Conservation (phyloP, 768 basidiomycete species). For the Cantharellus anzutake region DNA sequence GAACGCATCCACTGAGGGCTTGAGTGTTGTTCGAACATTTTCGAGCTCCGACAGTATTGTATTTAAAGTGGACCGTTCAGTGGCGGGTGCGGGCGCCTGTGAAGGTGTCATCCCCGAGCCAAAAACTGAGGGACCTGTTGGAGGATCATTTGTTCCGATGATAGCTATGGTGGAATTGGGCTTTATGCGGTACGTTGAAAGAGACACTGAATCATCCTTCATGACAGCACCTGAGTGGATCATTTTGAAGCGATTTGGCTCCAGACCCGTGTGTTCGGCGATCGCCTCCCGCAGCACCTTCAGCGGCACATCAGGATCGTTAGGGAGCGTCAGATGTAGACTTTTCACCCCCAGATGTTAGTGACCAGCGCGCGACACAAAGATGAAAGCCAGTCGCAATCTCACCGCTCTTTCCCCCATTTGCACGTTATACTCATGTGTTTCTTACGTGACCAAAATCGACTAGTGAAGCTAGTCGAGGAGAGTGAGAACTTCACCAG, state of each 20-base stretch:
- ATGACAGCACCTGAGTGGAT: constrained; percentile 83
- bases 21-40: constrained; percentile 32
- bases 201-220: constrained; percentile 54
- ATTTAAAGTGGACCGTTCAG: constrained; percentile 31
- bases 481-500: no score
- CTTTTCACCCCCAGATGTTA: background rate
- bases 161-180: constrained; percentile 51
- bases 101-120: no score
- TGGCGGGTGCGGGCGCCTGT: constrained; percentile 5
- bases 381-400: background rate
- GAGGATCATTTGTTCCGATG: constrained; percentile 25
- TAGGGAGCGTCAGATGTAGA: constrained; percentile 15
- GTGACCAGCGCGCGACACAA: background rate
- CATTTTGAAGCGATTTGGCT: constrained; percentile 56
- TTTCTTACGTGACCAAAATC: background rate
- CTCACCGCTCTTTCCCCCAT: constrained; percentile 29
- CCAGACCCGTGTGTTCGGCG: constrained; percentile 58
- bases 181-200: constrained; percentile 58
- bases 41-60: constrained; percentile 36
- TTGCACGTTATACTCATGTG: constrained; percentile 26
- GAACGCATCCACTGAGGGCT: constrained; percentile 39
- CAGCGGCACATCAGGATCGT: constrained; percentile 44
- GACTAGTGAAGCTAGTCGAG: no score
- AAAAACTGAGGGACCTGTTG: background rate
- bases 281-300: constrained; percentile 37